Conservation (phyloP, 139 green algal genomes). For the Astrephomene gubernaculifera region DNA sequence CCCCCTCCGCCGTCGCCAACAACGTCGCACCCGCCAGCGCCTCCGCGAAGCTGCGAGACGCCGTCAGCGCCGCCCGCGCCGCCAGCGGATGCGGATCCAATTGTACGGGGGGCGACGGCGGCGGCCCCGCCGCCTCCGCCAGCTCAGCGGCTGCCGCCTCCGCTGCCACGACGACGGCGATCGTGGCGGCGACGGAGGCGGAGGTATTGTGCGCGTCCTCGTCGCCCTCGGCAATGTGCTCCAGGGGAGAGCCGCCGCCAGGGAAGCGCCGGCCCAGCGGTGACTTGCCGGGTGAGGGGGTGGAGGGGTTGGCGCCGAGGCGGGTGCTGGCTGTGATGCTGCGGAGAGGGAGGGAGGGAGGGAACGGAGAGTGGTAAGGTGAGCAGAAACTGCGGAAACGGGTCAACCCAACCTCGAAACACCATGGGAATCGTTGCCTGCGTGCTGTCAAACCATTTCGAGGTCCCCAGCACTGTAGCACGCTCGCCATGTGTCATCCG, state of each 20-base stretch:
- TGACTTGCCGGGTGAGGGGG: slow-evolving; percentile 31
- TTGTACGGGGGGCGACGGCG: neutral
- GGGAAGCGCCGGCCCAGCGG: slow-evolving; percentile 37
- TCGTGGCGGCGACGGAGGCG: neutral
- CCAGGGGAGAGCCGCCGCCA: neutral
- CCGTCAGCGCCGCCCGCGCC: neutral
- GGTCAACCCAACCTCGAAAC: too few relatives aligned
- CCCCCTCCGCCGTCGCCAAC: neutral
- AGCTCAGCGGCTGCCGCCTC: neutral
- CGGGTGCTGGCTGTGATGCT: slow-evolving; percentile 8
- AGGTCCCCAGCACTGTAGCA: too few relatives aligned
- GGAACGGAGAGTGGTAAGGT: neutral
- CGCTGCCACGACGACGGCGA: neutral
- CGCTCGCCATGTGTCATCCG: too few relatives aligned
- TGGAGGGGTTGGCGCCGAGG: neutral
- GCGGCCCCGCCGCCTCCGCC: neutral
- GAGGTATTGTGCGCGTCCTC: slow-evolving; percentile 25
- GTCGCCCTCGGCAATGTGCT: slow-evolving; percentile 35
- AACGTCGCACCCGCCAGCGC: neutral
- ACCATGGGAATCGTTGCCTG: too few relatives aligned
- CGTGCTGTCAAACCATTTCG: too few relatives aligned
- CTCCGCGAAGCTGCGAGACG: neutral
- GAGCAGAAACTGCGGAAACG: too few relatives aligned
- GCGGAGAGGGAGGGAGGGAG: neutral
- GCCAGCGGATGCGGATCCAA: slow-evolving; percentile 27